phyloP scores from a whole-genome alignment of 2,329 filamentous ascomycete genomes.

The Ceratocystiopsis minuta region DNA sequence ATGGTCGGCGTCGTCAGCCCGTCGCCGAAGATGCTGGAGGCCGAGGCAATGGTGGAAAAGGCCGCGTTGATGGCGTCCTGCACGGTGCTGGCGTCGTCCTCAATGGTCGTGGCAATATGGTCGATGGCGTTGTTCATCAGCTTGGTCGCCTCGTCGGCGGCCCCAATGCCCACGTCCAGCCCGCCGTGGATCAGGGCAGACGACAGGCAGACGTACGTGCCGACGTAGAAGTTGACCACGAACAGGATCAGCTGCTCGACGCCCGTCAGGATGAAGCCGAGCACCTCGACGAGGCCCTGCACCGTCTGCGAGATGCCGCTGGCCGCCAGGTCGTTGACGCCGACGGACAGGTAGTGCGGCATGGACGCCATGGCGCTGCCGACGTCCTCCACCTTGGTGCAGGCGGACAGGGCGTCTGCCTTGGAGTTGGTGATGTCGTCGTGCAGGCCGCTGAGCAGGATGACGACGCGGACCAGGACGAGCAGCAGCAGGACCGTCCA shows the following conservation, averaged over 20 bases:
- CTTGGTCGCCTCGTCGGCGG: constrained; percentile 23
- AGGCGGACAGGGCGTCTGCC: constrained; percentile 68
- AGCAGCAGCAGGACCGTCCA: constrained; percentile 87
- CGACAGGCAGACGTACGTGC: constrained; percentile 79
- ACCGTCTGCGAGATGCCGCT: constrained; percentile 65
- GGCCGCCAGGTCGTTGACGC: constrained; percentile 74
- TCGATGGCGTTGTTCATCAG: constrained; percentile 34
- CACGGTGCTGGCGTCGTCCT: constrained; percentile 24
- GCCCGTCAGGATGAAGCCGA: constrained; percentile 62
- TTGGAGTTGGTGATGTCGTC: constrained; percentile 60
- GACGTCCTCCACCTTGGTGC: constrained; percentile 78
- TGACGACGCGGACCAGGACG: constrained; percentile 62
- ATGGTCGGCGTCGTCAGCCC: constrained; percentile 24
- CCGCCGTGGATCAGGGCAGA: constrained; percentile 66
- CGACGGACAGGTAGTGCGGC: constrained; percentile 82
- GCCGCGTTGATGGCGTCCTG: constrained; percentile 37
- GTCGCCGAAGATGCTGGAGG: constrained; percentile 28
- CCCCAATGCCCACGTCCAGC: constrained; percentile 44
- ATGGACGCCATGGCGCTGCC: constrained; percentile 95
- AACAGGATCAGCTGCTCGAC: constrained; percentile 82
- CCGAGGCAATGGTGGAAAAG: constrained; percentile 32
- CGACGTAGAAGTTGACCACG: constrained; percentile 77
- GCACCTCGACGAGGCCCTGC: constrained; percentile 58
- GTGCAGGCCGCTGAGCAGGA: constrained; percentile 57
- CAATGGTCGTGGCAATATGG: constrained; percentile 35